Evolutionary conservation across 139 green algal genomes (phyloP).

Genomic region (Chlamydomonas sphaeroides): DNA sequence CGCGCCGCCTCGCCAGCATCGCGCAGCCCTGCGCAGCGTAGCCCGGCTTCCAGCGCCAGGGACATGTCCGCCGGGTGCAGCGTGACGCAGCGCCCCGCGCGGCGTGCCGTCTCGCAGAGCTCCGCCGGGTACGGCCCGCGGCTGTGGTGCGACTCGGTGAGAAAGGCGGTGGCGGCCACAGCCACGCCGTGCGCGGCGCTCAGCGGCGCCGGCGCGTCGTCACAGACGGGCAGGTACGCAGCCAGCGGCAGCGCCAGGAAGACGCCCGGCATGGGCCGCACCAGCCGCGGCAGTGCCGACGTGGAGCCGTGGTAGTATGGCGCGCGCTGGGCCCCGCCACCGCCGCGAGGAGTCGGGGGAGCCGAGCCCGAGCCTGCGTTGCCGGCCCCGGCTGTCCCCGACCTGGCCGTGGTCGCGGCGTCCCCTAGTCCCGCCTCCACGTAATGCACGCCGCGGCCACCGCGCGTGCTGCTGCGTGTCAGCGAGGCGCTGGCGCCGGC

Average conservation of each 20-base stretch:
- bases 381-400: too few species aligned
- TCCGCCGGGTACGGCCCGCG: slow-evolving; percentile 5
- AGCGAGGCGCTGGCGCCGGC: background rate
- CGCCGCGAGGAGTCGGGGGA: too few species aligned
- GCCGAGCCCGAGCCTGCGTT: too few species aligned
- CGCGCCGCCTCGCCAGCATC: slow-evolving; percentile 44
- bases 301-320: background rate
- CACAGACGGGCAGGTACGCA: slow-evolving; percentile 3
- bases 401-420: background rate
- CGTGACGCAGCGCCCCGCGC: slow-evolving; percentile 22
- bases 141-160: slow-evolving; percentile 14
- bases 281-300: background rate
- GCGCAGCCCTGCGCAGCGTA: slow-evolving; percentile 45
- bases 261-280: slow-evolving; percentile 11
- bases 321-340: too few species aligned
- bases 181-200: background rate
- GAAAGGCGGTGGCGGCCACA: slow-evolving; percentile 7
- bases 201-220: slow-evolving; percentile 10
- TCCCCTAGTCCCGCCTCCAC: too few species aligned
- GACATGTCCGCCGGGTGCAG: slow-evolving; percentile 23
- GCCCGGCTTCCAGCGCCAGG: slow-evolving; percentile 45
- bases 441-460: background rate
- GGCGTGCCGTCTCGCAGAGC: slow-evolving; percentile 39
- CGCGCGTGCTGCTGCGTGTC: background rate
- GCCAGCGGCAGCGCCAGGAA: slow-evolving; percentile 40